These are phyloP conservation scores for Phlebiopsis flavidoalba DNA, from an alignment of 768 basidiomycete species.

Conservation along the genomic window DNA sequence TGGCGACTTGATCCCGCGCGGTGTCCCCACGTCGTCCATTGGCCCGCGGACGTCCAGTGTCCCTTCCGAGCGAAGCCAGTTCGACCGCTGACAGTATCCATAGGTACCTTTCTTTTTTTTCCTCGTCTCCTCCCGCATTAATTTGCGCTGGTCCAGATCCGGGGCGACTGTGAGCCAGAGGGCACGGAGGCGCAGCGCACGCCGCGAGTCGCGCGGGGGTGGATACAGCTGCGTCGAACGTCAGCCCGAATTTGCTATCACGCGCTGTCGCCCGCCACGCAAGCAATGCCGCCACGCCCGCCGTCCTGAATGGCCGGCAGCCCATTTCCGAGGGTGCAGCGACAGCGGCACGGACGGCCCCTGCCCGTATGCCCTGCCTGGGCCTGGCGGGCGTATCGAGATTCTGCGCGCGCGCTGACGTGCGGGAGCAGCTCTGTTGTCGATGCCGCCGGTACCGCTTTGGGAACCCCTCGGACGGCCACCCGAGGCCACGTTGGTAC, in stretches of 20 bases:
- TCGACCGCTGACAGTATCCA: neutral
- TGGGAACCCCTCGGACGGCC: neutral
- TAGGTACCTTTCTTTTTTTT: too few species aligned
- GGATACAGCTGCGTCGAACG: neutral
- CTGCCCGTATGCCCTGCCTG: neutral
- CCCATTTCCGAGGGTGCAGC: neutral
- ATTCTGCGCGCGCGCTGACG: neutral
- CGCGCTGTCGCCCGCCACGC: too few species aligned
- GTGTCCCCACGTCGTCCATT: neutral
- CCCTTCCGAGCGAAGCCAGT: neutral
- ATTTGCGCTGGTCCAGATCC: too few species aligned
- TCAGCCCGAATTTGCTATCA: neutral
- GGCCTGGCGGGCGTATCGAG: slow-evolving; percentile 1
- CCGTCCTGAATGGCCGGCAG: neutral
- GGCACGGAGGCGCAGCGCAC: neutral
- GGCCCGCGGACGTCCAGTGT: neutral
- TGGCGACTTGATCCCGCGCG: neutral
- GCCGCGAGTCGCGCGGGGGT: too few species aligned
- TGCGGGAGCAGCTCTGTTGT: neutral
- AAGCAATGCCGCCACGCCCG: too few species aligned
- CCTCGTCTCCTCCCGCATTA: too few species aligned
- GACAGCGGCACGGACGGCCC: neutral
- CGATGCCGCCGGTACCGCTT: slow-evolving; percentile 2
- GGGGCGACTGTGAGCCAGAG: neutral
- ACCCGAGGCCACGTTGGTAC: slow-evolving; percentile 1